Conservation (phyloP, 2,329 filamentous ascomycete genomes). For the Exophiala calicioides region DNA sequence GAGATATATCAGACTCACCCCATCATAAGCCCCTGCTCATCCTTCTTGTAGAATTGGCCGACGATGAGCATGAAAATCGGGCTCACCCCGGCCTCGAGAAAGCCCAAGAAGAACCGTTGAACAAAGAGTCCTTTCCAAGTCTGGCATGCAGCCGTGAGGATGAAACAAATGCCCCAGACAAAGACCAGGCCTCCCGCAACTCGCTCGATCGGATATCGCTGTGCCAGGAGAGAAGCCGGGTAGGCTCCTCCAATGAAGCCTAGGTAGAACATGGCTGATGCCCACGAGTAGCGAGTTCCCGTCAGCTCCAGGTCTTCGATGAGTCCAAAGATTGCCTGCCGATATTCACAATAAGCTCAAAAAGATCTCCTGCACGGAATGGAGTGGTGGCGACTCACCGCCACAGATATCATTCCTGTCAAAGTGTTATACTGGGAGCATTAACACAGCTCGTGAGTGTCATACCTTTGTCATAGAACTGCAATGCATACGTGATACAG, state of each 20-base stretch:
- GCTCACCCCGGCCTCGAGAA: slow-evolving; percentile 65
- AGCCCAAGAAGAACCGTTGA: slow-evolving; percentile 64
- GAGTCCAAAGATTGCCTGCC: slow-evolving; percentile 46
- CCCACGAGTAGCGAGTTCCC: slow-evolving; percentile 43
- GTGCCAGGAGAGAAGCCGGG: slow-evolving; percentile 69
- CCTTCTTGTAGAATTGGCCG: slow-evolving; percentile 64
- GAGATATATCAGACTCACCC: slow-evolving; percentile 34
- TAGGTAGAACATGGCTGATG: slow-evolving; percentile 60
- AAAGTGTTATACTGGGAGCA: slow-evolving; percentile 7
- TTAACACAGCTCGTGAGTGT: slow-evolving; percentile 31
- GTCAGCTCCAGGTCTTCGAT: slow-evolving; percentile 44
- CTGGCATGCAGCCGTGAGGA: slow-evolving; percentile 67
- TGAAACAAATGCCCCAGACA: slow-evolving; percentile 67
- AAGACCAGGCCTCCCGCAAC: slow-evolving; percentile 65
- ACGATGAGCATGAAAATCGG: slow-evolving; percentile 68
- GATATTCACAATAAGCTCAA: not conserved
- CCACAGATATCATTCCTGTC: slow-evolving; percentile 54
- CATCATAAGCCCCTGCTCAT: slow-evolving; percentile 65
- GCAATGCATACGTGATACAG: slow-evolving; percentile 50
- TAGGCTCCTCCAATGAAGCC: slow-evolving; percentile 74
- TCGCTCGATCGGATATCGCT: slow-evolving; percentile 64
- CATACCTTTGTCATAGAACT: slow-evolving; percentile 58
- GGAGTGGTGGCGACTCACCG: slow-evolving; percentile 38
- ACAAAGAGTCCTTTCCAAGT: slow-evolving; percentile 64
- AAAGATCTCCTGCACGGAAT: not conserved